Evolutionary conservation across 2,329 filamentous ascomycete genomes (phyloP).

Genomic region (Sporothrix protearum): DNA sequence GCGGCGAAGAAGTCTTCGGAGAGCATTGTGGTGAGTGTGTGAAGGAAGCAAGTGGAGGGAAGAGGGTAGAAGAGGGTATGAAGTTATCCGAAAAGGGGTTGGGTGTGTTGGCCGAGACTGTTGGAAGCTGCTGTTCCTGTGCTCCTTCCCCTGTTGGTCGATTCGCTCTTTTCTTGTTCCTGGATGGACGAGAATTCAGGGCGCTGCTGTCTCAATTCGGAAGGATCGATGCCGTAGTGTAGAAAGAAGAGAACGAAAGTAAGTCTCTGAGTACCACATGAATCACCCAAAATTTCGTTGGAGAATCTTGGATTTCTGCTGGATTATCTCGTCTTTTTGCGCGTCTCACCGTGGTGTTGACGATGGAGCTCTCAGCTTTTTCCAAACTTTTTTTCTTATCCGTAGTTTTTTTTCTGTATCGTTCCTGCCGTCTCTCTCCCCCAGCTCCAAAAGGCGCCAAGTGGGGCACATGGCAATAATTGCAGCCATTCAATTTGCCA

Average conservation of each 20-base stretch:
- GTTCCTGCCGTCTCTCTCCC: not conserved
- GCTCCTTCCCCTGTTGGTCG: not conserved
- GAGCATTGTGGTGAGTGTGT: too few species aligned
- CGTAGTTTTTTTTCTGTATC: conserved; percentile 12
- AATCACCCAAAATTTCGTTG: not conserved
- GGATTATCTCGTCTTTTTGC: not conserved
- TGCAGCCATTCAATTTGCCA: conserved; percentile 13
- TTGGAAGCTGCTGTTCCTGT: not conserved
- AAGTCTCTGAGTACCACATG: not conserved
- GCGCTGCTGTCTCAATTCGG: not conserved
- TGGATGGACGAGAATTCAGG: not conserved
- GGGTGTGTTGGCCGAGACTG: not conserved
- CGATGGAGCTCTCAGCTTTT: conserved; percentile 31
- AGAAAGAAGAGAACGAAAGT: not conserved
- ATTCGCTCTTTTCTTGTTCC: not conserved
- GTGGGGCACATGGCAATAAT: conserved; percentile 15
- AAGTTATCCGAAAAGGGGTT: not conserved
- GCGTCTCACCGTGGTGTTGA: too few species aligned
- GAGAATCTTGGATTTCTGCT: not conserved
- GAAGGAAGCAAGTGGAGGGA: not conserved
- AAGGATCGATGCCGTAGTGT: not conserved
- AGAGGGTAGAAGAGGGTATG: not conserved
- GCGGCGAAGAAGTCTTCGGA: conserved; percentile 59
- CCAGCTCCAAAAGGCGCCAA: not conserved
- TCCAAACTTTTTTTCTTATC: conserved; percentile 32